A percentile compares a stretch with the other conserved stretches of the same genome.
phyloP scores from a whole-genome alignment of 2,329 filamentous ascomycete species.

The Helicocarpus griseus region DNA sequence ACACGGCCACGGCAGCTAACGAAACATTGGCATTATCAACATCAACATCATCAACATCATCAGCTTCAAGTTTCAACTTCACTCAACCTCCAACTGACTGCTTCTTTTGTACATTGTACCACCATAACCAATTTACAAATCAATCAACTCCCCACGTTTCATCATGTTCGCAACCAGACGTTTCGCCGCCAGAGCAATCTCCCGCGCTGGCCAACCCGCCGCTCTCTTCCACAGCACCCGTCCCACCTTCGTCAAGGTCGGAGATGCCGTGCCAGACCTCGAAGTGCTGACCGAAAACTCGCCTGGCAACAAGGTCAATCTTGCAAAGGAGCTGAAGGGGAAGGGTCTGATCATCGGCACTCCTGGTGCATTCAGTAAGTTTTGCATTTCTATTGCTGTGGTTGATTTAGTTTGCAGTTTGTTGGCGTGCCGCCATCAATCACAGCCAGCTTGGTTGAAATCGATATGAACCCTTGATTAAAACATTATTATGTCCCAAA shows the following conservation, averaged over 20 bases:
- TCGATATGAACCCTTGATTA: not conserved
- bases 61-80: not conserved
- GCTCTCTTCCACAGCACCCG: conserved; percentile 32
- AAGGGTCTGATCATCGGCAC: conserved; percentile 80
- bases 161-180: conserved; percentile 31
- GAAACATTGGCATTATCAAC: no score
- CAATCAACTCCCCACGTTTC: not conserved
- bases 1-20: no score
- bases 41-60: no score
- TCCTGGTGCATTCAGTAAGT: conserved; percentile 63
- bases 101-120: no score
- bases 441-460: not conserved
- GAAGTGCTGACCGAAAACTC: conserved; percentile 72
- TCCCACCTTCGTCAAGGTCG: conserved; percentile 54
- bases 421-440: not conserved
- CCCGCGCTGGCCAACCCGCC: conserved; percentile 19
- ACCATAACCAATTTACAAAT: not conserved
- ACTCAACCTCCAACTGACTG: no score
- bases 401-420: not conserved
- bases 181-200: conserved; percentile 20
- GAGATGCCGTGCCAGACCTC: conserved; percentile 68
- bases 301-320: conserved; percentile 85
- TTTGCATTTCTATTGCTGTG: not conserved
- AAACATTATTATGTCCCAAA: not conserved
- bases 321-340: conserved; percentile 65